phyloP scores from a whole-genome alignment of 495 filamentous ascomycete genomes.

The Podospora didyma region DNA sequence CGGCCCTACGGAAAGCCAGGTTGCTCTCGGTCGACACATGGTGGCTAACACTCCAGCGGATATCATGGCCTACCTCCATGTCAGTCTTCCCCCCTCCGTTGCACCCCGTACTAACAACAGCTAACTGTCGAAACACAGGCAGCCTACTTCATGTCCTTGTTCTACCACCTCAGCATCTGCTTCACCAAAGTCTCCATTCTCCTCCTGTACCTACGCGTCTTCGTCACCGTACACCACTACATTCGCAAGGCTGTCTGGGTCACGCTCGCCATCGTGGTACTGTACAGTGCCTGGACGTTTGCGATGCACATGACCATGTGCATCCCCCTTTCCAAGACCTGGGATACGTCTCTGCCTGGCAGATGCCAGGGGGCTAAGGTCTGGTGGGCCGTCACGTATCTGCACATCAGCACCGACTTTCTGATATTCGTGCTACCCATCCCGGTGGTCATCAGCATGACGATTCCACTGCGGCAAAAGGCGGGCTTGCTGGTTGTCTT shows the following conservation, averaged over 20 bases:
- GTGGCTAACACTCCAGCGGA: not conserved
- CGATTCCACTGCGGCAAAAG: constrained; percentile 16
- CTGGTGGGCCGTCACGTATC: constrained; percentile 10
- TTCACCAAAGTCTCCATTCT: constrained; percentile 27
- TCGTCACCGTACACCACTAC: constrained; percentile 9
- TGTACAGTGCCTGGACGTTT: constrained; percentile 11
- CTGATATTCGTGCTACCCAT: constrained; percentile 29
- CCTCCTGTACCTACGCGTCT: constrained; percentile 23
- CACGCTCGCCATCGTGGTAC: constrained; percentile 10
- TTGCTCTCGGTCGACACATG: not conserved
- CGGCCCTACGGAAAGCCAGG: not conserved
- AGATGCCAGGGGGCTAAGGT: not conserved
- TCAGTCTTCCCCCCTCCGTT: too few species aligned
- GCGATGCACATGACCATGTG: constrained; percentile 11
- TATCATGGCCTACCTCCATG: not conserved
- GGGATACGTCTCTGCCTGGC: constrained; percentile 10
- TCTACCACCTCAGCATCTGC: constrained; percentile 12
- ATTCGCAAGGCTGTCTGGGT: constrained; percentile 7
- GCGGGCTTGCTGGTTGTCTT: constrained; percentile 14
- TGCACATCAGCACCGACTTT: constrained; percentile 25
- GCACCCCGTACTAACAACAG: too few species aligned
- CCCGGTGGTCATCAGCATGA: constrained; percentile 20
- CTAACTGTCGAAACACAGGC: too few species aligned
- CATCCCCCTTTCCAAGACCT: constrained; percentile 10
- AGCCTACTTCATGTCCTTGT: not conserved